Evolutionary conservation across 208 protist species (phyloP).

Genomic region (Acanthamoeba castellanii): DNA sequence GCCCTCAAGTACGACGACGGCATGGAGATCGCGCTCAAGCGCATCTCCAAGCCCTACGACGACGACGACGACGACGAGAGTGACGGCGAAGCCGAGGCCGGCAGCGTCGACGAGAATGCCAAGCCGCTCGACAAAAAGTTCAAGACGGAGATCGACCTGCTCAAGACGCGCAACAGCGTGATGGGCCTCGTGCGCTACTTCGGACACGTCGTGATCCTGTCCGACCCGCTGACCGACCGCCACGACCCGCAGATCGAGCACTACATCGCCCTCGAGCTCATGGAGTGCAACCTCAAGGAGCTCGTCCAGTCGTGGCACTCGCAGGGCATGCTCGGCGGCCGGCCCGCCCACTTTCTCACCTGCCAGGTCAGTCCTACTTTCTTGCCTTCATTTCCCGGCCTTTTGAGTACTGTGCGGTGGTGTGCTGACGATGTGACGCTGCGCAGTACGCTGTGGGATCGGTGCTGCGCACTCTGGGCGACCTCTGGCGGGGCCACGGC

Average conservation of each 20-base stretch:
- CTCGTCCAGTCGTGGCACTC: slow-evolving; percentile 13
- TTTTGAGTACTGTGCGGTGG: not conserved
- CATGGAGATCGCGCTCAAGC: slow-evolving; percentile 41
- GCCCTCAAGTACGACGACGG: slow-evolving; percentile 34
- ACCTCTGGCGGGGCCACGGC: not conserved
- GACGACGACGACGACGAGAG: not conserved
- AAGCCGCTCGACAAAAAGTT: not conserved
- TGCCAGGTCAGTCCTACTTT: not conserved
- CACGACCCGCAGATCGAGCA: slow-evolving; percentile 20
- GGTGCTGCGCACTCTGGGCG: slow-evolving; percentile 11
- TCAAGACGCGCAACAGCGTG: slow-evolving; percentile 27
- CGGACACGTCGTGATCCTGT: slow-evolving; percentile 19
- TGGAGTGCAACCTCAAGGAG: slow-evolving; percentile 56
- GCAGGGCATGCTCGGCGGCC: not conserved
- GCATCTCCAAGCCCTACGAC: not conserved
- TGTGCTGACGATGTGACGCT: not conserved
- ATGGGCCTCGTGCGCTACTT: slow-evolving; percentile 53
- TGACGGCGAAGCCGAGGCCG: not conserved
- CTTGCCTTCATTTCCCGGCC: not conserved
- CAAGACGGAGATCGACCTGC: slow-evolving; percentile 5
- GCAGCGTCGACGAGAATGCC: not conserved
- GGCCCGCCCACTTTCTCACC: not conserved
- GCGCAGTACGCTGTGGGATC: not conserved
- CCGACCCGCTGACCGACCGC: not conserved
- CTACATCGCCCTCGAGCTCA: slow-evolving; percentile 57